Evolutionary conservation across 352 stramenopile genomes (phyloP), one percentile per base, ranked within the genome.

Genomic region (Proteromonas lacertae): DNA sequence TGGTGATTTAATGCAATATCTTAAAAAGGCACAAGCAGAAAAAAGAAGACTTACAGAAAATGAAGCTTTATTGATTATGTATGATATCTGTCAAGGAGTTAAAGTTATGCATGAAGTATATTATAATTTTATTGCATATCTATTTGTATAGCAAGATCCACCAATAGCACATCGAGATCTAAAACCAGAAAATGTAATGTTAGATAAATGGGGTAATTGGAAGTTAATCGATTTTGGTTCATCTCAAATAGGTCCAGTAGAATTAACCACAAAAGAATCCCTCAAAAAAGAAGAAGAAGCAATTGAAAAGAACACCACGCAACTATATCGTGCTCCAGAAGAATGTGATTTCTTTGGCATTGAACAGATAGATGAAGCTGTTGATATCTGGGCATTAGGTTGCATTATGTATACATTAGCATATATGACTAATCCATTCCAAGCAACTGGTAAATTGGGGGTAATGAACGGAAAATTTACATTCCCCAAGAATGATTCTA

Each of bases 291-390:
- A 82, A 41, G 66, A 82, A 39, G 81, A 93, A 41, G 57, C 83
- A 19, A 77, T 94, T 35, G 56, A 76, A 47, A 91, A 87, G 50
- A 82, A 73, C 31, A 94, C 78, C 4, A 94, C 79, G 0, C 78
- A 82, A 39, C 90, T 92, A 73, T 96, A 92, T 46, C 68, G 81
- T 8, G 80, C 77, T 1, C 83, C 81, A 9, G 83, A 96, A 52
- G 76, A 93, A 42, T 76, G 83, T 0, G 81, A 96, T 49, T 59
- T 94, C 2, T 93, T 88, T 50, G 71, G 81, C 46, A 58, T 67
- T 0, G 70, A 70, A 1, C 60, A 76, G 25, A 59, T 96, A 21
- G 77, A 64, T 1, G 56, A 91, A 45, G 51, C 72, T 42, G 69
- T 87, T 20, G 77, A 92, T 40, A 59, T 90, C 38, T 90, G 71